Evolutionary conservation across 177 flowering plant genomes (phyloP), one percentile per base, ranked within the genome.

Genomic region (Vitis hybrid): DNA sequence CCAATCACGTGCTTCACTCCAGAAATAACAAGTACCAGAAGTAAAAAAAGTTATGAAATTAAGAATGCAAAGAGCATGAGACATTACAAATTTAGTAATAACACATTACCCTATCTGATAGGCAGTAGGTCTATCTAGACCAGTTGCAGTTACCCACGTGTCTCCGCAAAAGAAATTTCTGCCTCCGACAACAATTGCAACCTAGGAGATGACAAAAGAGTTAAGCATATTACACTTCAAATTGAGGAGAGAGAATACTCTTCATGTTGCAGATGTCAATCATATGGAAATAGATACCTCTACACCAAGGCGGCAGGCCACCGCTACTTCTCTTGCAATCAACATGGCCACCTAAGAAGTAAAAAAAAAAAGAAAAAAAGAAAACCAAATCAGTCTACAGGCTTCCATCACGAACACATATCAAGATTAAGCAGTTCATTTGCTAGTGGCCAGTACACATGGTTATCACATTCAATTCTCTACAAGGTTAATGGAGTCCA

Each of bases 121-220:
- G 8, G 99, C 94, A 12, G 92, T 88, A 67, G 81, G 71, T 83
- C 98, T 88, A 71, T 96, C 99, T 29, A 86, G 80, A 69, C 97
- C 97, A 76, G 94, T 89, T 61, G 90, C 82, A 69, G 83, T 74
- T 16, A 92, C 87, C 99, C 98, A 96, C n/a, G 97, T 69, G 29
- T 93, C 88, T 73, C 97, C 97, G 79, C 97, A 91, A 77, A 93
- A 94, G 85, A 94, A 90, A 77, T 94, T 94, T 39, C 99, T 88
- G 48, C 97, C 97, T 49, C 98, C 98, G 74, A 93, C 84, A 70
- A 94, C 98, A 78, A 94, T 89, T n/a, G 98, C 97, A 57, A 93
- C 97, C 99, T 95, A 70, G 63, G 39, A 15, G 2, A 69, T 66
- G 15, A 74, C 10, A 62, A 2, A 56, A 65, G 50, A 60, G 33